Conservation (phyloP, 139 green algal genomes). For the Gonium pectorale region DNA sequence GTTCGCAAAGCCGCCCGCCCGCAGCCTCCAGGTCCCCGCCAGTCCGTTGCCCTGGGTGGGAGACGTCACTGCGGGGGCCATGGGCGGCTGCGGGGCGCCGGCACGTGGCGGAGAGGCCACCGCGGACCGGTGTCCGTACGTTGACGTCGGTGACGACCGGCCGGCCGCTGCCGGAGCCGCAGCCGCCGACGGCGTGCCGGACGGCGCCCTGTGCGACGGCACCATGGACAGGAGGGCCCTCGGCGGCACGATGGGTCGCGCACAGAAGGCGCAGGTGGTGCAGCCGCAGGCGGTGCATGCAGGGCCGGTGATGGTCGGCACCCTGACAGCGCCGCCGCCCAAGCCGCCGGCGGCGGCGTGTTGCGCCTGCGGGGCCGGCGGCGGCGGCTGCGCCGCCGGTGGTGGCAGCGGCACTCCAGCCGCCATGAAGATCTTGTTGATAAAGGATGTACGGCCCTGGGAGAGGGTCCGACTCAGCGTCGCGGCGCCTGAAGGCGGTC, state of each 20-base stretch:
- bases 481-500: neutral
- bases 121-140: no score
- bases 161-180: neutral
- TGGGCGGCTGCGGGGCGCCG: neutral
- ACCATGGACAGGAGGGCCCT: neutral
- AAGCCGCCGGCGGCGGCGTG: neutral
- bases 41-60: neutral
- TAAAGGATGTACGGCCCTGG: neutral
- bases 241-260: neutral
- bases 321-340: neutral
- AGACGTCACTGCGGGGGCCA: neutral
- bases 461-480: no score
- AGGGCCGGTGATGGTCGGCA: neutral
- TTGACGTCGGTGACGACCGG: no score
- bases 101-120: no score
- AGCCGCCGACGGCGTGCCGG: neutral
- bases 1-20: neutral
- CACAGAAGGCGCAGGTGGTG: slow-evolving; percentile 31
- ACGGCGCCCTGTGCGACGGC: neutral
- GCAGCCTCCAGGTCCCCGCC: neutral
- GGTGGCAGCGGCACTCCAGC: slow-evolving; percentile 13
- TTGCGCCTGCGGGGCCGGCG: neutral
- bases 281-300: slow-evolving; percentile 4
- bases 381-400: neutral
- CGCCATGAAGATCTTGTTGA: slow-evolving; percentile 33